Percentiles rank a stretch among this genome's conserved stretches.
These are phyloP conservation scores for Aspergillus sclerotialis DNA, from an alignment of 2,329 filamentous ascomycete species.

Conservation along the genomic window DNA sequence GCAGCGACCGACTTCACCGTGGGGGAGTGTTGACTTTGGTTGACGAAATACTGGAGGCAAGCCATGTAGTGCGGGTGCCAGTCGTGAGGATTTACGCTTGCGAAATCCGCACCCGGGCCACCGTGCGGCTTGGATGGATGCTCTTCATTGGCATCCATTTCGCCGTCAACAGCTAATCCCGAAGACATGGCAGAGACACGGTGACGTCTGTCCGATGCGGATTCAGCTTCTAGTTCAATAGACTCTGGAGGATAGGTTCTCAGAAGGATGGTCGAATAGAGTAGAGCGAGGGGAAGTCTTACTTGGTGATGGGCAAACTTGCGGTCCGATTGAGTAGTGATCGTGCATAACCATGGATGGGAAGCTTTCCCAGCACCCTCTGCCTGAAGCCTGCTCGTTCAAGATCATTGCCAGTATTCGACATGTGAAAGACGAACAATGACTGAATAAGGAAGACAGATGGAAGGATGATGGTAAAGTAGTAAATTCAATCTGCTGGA, in stretches of 20 bases:
- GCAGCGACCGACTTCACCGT: slow-evolving; percentile 80
- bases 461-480: neutral
- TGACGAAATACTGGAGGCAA: slow-evolving; percentile 81
- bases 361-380: slow-evolving; percentile 25
- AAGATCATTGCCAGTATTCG: slow-evolving; percentile 19
- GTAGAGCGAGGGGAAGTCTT: slow-evolving; percentile 10
- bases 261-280: slow-evolving; percentile 53
- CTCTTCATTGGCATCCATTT: slow-evolving; percentile 9
- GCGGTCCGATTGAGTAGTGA: slow-evolving; percentile 17
- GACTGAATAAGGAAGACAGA: neutral
- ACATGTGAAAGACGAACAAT: slow-evolving; percentile 13
- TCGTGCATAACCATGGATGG: slow-evolving; percentile 20
- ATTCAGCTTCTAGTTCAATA: slow-evolving; percentile 22
- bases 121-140: slow-evolving; percentile 8
- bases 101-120: slow-evolving; percentile 22
- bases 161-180: slow-evolving; percentile 5
- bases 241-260: slow-evolving; percentile 16
- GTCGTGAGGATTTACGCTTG: slow-evolving; percentile 61
- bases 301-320: slow-evolving; percentile 18
- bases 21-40: slow-evolving; percentile 73
- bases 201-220: slow-evolving; percentile 14
- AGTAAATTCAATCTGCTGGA: neutral
- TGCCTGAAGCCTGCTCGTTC: slow-evolving; percentile 22
- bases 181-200: slow-evolving; percentile 3
- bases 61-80: slow-evolving; percentile 87